Evolutionary conservation across 139 green algal genomes (phyloP).

Genomic region (Auxenochlorella pyrenoidosa): DNA sequence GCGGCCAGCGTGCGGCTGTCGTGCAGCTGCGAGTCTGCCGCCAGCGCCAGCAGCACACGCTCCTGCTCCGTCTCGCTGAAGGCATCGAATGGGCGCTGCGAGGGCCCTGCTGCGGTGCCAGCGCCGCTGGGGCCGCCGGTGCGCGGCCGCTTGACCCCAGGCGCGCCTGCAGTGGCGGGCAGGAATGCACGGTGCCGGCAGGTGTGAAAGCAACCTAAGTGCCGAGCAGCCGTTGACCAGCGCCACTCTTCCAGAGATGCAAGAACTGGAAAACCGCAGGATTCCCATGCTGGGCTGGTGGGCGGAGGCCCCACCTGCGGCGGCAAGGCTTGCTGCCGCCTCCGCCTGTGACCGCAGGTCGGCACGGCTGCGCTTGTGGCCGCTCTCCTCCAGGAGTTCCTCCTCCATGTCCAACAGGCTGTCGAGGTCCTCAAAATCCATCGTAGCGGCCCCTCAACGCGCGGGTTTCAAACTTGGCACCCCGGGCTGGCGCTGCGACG

Average conservation of each 20-base stretch:
- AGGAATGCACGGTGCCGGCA: not conserved
- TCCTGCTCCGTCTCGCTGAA: conserved; percentile 43
- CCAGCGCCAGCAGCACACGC: conserved; percentile 53
- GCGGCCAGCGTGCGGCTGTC: not conserved
- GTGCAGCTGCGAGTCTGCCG: not conserved
- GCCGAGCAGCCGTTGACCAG: not conserved
- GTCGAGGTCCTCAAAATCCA: conserved; percentile 50
- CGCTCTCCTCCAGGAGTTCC: not conserved
- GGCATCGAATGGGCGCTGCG: not conserved
- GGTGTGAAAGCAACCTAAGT: not conserved
- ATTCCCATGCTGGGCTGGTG: no score
- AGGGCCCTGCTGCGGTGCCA: not conserved
- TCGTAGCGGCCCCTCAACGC: not conserved
- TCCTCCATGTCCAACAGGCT: conserved; percentile 41
- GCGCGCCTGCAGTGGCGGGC: not conserved
- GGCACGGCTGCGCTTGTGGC: conserved; percentile 20
- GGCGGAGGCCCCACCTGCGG: not conserved
- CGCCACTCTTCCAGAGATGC: not conserved
- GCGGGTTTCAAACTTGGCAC: not conserved
- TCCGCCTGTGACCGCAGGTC: conserved; percentile 27
- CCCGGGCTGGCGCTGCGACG: not conserved
- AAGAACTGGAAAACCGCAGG: not conserved
- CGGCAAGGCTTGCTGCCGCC: conserved; percentile 19
- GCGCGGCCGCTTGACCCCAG: not conserved
- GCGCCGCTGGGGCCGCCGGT: not conserved